These are phyloP conservation scores for Paradendryphiella salina DNA, from an alignment of 2,329 filamentous ascomycete genomes.

Conservation along the genomic window DNA sequence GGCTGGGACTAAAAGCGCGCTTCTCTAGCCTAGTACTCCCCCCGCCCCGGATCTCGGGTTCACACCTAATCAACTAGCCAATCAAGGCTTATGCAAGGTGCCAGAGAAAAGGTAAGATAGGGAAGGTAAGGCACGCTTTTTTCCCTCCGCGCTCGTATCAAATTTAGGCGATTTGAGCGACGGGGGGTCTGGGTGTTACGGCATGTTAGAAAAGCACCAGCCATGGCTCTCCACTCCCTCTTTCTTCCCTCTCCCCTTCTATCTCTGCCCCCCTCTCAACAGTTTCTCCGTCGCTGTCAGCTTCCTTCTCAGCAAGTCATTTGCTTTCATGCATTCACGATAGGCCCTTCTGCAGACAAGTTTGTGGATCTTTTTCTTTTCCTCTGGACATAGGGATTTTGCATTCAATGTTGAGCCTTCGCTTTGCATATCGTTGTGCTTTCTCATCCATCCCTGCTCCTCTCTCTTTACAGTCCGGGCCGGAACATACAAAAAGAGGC, in stretches of 20 bases:
- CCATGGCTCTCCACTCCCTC: not conserved
- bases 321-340: not conserved
- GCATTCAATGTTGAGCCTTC: not conserved
- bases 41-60: no score
- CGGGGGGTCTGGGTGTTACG: not conserved
- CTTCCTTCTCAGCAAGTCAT: not conserved
- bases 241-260: not conserved
- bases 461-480: not conserved
- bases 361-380: no score
- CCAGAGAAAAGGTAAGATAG: no score
- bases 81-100: no score
- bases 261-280: not conserved
- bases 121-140: slow-evolving; percentile 1
- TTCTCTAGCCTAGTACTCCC: no score
- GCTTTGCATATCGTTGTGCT: not conserved
- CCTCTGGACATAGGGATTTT: not conserved
- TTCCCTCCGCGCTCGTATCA: not conserved
- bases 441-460: not conserved
- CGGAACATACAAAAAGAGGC: not conserved
- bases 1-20: no score
- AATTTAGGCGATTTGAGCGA: not conserved
- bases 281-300: not conserved
- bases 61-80: no score
- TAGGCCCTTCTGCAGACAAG: no score
- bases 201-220: not conserved